Conservation (phyloP, 2,329 filamentous ascomycete genomes). For the Triangularia setosa region DNA sequence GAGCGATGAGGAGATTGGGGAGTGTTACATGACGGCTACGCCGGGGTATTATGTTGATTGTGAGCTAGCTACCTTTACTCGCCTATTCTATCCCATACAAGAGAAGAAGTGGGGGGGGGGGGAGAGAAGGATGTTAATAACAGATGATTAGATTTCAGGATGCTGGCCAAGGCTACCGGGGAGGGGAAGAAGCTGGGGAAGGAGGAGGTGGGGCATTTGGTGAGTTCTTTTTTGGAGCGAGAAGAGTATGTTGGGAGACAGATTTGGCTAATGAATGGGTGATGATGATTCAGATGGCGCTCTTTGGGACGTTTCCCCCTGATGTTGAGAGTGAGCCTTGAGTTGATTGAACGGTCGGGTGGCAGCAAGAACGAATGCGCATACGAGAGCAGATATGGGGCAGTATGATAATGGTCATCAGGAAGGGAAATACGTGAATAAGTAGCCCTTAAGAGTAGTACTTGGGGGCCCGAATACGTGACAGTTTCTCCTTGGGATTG, state of each 20-base stretch:
- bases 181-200: slow-evolving; percentile 28
- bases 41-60: slow-evolving; percentile 37
- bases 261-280: neutral
- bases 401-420: too few relatives aligned
- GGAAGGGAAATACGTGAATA: too few relatives aligned
- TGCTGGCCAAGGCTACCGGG: slow-evolving; percentile 30
- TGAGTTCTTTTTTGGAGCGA: neutral
- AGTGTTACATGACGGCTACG: slow-evolving; percentile 37
- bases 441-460: too few relatives aligned
- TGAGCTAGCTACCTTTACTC: slow-evolving; percentile 19
- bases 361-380: too few relatives aligned
- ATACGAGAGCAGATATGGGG: too few relatives aligned
- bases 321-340: slow-evolving; percentile 34
- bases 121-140: slow-evolving; percentile 2
- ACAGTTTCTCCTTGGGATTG: too few relatives aligned
- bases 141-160: slow-evolving; percentile 32
- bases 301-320: slow-evolving; percentile 36
- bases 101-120: too few relatives aligned
- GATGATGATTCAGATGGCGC: slow-evolving; percentile 27
- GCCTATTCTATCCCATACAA: too few relatives aligned
- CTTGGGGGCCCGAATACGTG: too few relatives aligned
- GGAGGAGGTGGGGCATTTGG: slow-evolving; percentile 29
- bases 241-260: too few relatives aligned
- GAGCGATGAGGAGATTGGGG: slow-evolving; percentile 31
- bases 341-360: neutral